Conservation (phyloP, 116 monocot species). For the Thalassia testudinum region DNA sequence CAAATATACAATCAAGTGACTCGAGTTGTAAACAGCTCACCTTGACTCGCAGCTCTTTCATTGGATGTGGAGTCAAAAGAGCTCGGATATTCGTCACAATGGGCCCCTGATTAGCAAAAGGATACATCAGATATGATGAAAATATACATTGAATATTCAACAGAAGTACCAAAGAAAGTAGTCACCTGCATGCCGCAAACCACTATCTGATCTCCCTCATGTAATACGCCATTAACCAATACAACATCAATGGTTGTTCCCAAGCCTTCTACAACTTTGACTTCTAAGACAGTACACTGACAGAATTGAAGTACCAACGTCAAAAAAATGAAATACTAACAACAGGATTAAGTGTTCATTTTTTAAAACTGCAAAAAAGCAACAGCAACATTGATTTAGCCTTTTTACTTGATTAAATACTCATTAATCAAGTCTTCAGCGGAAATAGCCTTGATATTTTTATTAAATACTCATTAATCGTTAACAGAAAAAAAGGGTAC, state of each 20-base stretch:
- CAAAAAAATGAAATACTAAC: no score
- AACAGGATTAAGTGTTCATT: no score
- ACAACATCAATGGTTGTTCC: slow-evolving; percentile 87
- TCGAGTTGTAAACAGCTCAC: no score
- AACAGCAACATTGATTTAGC: no score
- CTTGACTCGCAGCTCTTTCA: slow-evolving; percentile 87
- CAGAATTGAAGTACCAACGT: no score
- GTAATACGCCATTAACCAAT: slow-evolving; percentile 71
- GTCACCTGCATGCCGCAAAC: slow-evolving; percentile 90
- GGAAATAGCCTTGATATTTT: no score
- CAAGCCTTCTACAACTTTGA: slow-evolving; percentile 79
- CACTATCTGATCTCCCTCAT: slow-evolving; percentile 88
- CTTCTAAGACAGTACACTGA: slow-evolving; percentile 85
- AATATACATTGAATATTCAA: slow-evolving; percentile 1
- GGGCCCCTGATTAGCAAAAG: slow-evolving; percentile 41
- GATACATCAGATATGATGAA: neutral
- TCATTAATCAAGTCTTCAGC: no score
- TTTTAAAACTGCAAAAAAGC: no score
- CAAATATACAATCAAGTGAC: no score
- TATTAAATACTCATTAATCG: no score
- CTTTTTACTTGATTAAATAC: no score
- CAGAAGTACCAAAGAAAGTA: neutral
- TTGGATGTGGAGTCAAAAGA: slow-evolving; percentile 78
- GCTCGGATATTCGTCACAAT: slow-evolving; percentile 76
- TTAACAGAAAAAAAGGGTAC: no score